phyloP scores from a whole-genome alignment of 2,329 filamentous ascomycete species.

The Penicillium sp. region DNA sequence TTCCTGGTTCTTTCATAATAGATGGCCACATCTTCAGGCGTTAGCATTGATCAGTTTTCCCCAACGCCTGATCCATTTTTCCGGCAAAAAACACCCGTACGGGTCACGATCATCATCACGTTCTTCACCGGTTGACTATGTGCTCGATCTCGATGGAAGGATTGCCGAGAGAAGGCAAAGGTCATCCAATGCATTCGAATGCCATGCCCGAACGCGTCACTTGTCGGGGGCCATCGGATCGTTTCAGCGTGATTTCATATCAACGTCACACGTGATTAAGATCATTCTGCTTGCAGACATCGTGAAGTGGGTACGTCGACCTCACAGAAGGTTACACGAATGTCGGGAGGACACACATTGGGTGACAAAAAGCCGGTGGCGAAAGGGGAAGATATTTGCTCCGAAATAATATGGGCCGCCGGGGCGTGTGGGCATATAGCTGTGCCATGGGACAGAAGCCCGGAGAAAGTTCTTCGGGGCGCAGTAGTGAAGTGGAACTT shows the following conservation, averaged over 20 bases:
- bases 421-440: not conserved
- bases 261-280: not conserved
- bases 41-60: not conserved
- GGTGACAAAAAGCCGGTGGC: not conserved
- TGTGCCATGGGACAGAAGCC: not conserved
- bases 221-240: not conserved
- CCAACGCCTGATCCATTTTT: not conserved
- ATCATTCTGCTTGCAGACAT: not conserved
- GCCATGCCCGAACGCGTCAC: not conserved
- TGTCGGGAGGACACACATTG: not conserved
- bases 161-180: not conserved
- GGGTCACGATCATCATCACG: not conserved
- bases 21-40: not conserved
- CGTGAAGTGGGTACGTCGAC: not conserved
- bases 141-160: not conserved
- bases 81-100: not conserved
- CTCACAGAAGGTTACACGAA: not conserved
- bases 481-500: slow-evolving; percentile 8
- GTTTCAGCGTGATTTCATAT: not conserved
- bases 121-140: not conserved
- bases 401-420: not conserved
- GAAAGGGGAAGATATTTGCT: not conserved
- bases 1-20: not conserved
- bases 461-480: not conserved
- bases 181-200: not conserved